Evolutionary conservation across 2,329 filamentous ascomycete species (phyloP), one percentile per base, ranked within the genome.

Genomic region (Hirsutella minnesotensis): DNA sequence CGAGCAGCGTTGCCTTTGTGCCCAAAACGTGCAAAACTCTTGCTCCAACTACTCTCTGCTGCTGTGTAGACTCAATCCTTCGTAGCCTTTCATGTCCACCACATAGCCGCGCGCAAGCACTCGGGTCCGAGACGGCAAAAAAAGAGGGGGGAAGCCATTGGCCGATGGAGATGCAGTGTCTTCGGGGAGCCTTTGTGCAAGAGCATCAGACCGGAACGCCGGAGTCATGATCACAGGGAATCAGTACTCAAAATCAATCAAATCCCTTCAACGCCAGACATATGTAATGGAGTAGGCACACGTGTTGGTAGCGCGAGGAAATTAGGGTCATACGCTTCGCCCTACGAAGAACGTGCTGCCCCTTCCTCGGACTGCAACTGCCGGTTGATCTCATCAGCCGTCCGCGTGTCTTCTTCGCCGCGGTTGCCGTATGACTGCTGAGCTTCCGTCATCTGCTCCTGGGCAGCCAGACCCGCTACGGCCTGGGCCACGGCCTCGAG

Each of bases 331-430:
- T 27, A 18, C 33, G 12, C 45, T 35, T 42, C 49, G 54, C 38
- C 53, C 49, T 46, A 50, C 39, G 47, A 43, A 38, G 47, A 36
- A 45, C 49, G 49, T 39, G 43, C 37, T 37, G 49, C 36, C 8
- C 45, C 37, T 30, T 55, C 60, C 16, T 69, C 65, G 2, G 61
- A 52, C 49, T 71, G 68, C 44, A 78, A 54, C 50, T 77, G 74
- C 35, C 70, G 62, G 45, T 74, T 70, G 37, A 77, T 70, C 41
- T 77, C 74, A 16, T 77, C 73, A 3, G 68, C 66, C 8, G 67
- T 63, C 42, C 67, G 62, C 30, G 61, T 59, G 7, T 70, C 66
- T n/a, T 72, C 65, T 9, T 65, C 62, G 8, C 49, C 49, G 21
- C 54, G 48, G 3, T 66, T 51, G 8, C 53, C 53, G 48, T 54